Evolutionary conservation across 2,329 filamentous ascomycete genomes (phyloP), one percentile per base, ranked within the genome.

Genomic region (Pochonia chlamydosporia): DNA sequence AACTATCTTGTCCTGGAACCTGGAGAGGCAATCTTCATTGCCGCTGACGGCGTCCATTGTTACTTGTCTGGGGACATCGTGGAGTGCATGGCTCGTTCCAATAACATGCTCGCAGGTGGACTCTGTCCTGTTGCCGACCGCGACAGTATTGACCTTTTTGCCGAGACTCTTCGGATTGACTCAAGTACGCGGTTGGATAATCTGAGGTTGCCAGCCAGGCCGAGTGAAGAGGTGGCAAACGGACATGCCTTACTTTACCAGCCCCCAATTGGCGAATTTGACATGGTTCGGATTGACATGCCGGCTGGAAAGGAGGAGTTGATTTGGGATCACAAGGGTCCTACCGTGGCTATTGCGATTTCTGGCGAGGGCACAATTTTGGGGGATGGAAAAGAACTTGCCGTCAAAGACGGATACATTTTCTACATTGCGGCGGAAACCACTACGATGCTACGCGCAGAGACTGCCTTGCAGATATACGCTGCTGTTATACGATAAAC

Each of bases 71-170:
- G 86, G 3, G 81, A 89, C 59, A 87, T 89, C 44, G 80, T 89
- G 55, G 85, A 89, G 63, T 89, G 85, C 65, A 89, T 89, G 85
- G 85, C 85, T 2, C 76, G 84, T 7, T 82, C 76, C 18, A 83
- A 89, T 68, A 88, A 89, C 49, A 85, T 90, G 2, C 71, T 90
- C 43, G 87, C 87, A 62, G 81, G 79, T 0, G 85, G 86, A 0
- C 88, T 91, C 69, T 89, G 84, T 54, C 84, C 85, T 0, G 71
- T 72, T 1, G 76, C 79, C 0, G 80, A 87, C 40, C 73, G 84
- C 11, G 76, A 87, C 57, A 79, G 72, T 37, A 70, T 82, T 21
- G 81, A 85, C 78, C 0, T 89, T 88, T 67, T 70, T 71, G 30
- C 78, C 82, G 0, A 46, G 10, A 46, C 37, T 16, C 44, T 36